Evolutionary conservation across 805 yeast genomes (phyloP), one percentile per base, ranked within the genome.

Genomic region (Nakazawaea peltata): DNA sequence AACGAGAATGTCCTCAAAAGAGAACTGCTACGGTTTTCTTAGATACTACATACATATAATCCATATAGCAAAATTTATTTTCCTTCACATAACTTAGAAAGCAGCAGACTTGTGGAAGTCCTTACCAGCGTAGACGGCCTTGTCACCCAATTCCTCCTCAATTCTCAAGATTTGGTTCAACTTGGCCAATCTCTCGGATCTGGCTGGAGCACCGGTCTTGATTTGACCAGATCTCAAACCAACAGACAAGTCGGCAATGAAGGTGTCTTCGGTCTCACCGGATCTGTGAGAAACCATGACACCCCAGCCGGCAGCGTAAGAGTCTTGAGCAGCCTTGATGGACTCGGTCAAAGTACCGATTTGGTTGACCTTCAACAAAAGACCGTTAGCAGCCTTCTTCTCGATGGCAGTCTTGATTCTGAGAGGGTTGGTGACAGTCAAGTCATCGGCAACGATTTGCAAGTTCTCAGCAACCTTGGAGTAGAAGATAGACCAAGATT

Each of bases 241-340:
- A 56, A 92, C 98, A 57, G 86, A 74, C 63, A 90, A 77, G 70
- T 90, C 97, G 60, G 98, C 97, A 67, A 90, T 90, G 74, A 85
- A 81, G 58, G 94, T 81, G 71, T 92, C 98, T 75, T 92, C 98
- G 51, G 97, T 88, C 78, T 90, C 98, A 74, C 98, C 98, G 55
- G 97, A 88, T 81, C 98, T 87, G 86, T 90, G 98, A 59, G 97
- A 88, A 57, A 92, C 97, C 97, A 90, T 88, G 62, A 88, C 96
- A 77, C 97, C 97, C 98, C 98, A 90, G 61, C 86, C 86, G 48
- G 96, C 97, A 48, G 77, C 80, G 71, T 77, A 88, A 41, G 97
- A 84, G 68, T 83, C 92, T 65, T 83, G 69, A 58, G 97, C 97
- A 59, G 97, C 97, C 67, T 86, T 75, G 69, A 90, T 87, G 48